phyloP scores from a whole-genome alignment of 495 filamentous ascomycete species.

The Tricharina praecox region DNA sequence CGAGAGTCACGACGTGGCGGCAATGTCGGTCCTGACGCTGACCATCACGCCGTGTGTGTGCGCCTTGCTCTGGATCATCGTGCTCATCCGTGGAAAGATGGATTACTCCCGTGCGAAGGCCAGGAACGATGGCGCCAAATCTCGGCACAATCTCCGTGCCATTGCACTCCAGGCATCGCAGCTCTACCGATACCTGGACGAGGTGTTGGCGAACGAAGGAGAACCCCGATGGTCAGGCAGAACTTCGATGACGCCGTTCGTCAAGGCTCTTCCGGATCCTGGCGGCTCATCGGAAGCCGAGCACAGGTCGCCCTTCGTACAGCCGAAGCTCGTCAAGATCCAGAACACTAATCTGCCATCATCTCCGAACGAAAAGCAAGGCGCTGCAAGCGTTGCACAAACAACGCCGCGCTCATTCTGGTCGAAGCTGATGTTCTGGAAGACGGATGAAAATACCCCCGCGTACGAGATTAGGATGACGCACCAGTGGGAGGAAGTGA shows the following conservation, averaged over 20 bases:
- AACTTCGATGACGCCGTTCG: background rate
- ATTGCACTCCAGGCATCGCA: background rate
- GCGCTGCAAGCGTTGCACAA: background rate
- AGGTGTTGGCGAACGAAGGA: background rate
- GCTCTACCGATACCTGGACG: background rate
- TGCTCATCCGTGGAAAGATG: background rate
- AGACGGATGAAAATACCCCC: background rate
- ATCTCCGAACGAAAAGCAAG: background rate
- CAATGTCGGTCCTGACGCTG: background rate
- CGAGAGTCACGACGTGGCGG: background rate
- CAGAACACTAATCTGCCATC: background rate
- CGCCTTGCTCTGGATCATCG: background rate
- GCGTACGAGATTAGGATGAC: background rate
- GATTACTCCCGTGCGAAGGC: background rate
- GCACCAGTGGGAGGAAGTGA: background rate
- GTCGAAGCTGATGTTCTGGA: background rate
- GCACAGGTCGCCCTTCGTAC: background rate
- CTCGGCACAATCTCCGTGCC: background rate
- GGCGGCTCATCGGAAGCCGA: background rate
- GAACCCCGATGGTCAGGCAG: background rate
- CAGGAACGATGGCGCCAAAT: background rate
- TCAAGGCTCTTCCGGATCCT: background rate
- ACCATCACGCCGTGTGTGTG: background rate
- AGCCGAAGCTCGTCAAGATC: background rate
- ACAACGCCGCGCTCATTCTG: background rate